phyloP scores from a whole-genome alignment of 73 alveolate species.

The Stentor roeselii region DNA sequence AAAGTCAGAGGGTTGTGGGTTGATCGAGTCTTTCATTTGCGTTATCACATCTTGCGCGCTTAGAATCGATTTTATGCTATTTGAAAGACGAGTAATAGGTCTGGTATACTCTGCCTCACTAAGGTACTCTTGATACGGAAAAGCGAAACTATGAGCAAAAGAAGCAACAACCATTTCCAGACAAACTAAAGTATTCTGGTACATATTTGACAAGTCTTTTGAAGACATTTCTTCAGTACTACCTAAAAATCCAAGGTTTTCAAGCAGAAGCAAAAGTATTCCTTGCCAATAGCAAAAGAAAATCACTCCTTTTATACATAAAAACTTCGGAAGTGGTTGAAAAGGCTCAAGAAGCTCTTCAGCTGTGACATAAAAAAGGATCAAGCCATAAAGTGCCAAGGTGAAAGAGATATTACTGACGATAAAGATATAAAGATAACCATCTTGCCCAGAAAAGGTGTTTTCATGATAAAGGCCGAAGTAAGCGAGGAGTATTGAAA shows the following conservation, averaged over 20 bases:
- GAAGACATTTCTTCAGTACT: conserved; percentile 19
- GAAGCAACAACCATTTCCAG: conserved; percentile 57
- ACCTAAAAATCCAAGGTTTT: conserved; percentile 32
- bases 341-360: conserved; percentile 59
- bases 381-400: conserved; percentile 52
- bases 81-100: conserved; percentile 5
- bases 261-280: conserved; percentile 24
- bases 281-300: conserved; percentile 65
- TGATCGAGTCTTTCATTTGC: conserved; percentile 39
- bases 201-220: background rate
- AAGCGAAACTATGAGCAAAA: conserved; percentile 49
- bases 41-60: conserved; percentile 49
- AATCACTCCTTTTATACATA: conserved; percentile 59
- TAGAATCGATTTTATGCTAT: conserved; percentile 35
- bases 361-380: conserved; percentile 66
- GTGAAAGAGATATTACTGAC: conserved; percentile 53
- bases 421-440: conserved; percentile 43
- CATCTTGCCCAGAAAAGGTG: conserved; percentile 29
- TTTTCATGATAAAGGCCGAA: conserved; percentile 53
- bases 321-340: conserved; percentile 60
- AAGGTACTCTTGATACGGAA: conserved; percentile 39
- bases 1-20: background rate
- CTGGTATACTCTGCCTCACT: background rate
- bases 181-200: conserved; percentile 37
- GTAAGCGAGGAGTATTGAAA: conserved; percentile 40